These are phyloP conservation scores for Nannochloropsis limnetica DNA, from an alignment of 352 stramenopile genomes.

Conservation along the genomic window DNA sequence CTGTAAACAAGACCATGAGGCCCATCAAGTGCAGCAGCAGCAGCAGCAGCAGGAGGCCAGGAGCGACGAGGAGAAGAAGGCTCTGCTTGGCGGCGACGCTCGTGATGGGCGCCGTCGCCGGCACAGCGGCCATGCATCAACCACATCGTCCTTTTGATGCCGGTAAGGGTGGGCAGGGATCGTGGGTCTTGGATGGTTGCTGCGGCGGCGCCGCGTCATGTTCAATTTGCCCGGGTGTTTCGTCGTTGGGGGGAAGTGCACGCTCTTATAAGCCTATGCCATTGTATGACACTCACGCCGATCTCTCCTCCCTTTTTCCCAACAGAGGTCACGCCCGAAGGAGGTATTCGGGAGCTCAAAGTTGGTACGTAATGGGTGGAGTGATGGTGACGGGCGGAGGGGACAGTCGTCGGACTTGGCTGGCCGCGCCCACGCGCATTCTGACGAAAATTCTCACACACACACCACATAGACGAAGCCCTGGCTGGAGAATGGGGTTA, in stretches of 20 bases:
- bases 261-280: not conserved
- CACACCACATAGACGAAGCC: not conserved
- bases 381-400: not conserved
- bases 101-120: not conserved
- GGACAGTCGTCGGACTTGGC: not conserved
- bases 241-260: not conserved
- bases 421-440: too few species aligned
- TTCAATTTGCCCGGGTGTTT: not conserved
- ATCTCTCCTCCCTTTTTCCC: not conserved
- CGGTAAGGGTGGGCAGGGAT: not conserved
- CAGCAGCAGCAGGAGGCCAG: not conserved
- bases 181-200: not conserved
- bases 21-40: too few species aligned
- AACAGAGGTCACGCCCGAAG: not conserved
- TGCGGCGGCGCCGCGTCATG: not conserved
- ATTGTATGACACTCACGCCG: not conserved
- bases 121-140: not conserved
- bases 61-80: not conserved
- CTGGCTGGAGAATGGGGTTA: not conserved
- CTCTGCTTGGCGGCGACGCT: not conserved
- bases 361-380: not conserved
- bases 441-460: not conserved
- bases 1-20: not conserved
- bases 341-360: constrained; percentile 9
- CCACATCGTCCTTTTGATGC: constrained; percentile 2